Percentiles rank a stretch among this genome's conserved stretches.
phyloP scores from a whole-genome alignment of 768 basidiomycete species.

The Pulveroboletus sp. region DNA sequence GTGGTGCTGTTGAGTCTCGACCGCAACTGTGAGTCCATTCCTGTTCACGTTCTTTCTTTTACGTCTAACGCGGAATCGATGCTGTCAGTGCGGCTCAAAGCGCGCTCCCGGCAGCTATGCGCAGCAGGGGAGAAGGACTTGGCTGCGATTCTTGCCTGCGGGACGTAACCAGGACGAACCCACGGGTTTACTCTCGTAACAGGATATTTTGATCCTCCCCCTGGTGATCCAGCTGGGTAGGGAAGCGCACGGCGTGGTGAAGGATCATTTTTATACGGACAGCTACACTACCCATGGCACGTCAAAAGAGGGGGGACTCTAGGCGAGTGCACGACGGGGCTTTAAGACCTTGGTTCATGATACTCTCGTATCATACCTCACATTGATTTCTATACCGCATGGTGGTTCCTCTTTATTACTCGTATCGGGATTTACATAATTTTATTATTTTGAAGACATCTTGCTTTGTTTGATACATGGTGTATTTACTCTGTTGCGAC shows the following conservation, averaged over 20 bases:
- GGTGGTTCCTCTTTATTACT: slow-evolving; percentile 4
- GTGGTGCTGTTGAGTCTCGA: slow-evolving; percentile 90
- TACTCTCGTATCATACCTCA: slow-evolving; percentile 25
- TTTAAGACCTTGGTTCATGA: slow-evolving; percentile 2
- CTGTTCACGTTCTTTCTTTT: slow-evolving; percentile 9
- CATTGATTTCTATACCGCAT: slow-evolving; percentile 19
- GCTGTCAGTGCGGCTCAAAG: slow-evolving; percentile 81
- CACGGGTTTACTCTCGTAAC: neutral
- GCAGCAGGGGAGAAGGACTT: slow-evolving; percentile 87
- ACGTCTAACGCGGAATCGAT: slow-evolving; percentile 9
- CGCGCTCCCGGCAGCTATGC: slow-evolving; percentile 79
- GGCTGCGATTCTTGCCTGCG: slow-evolving; percentile 56
- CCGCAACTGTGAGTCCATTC: slow-evolving; percentile 70
- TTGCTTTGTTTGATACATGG: neutral
- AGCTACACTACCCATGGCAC: slow-evolving; percentile 24
- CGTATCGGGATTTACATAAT: neutral
- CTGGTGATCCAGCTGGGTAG: slow-evolving; percentile 5
- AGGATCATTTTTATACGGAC: slow-evolving; percentile 10
- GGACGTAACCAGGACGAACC: slow-evolving; percentile 17
- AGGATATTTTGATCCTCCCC: neutral
- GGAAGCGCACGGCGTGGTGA: slow-evolving; percentile 5
- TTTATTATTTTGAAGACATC: neutral
- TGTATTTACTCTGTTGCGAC: neutral
- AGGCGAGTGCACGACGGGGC: slow-evolving; percentile 6
- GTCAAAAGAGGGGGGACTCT: slow-evolving; percentile 19